Percentiles rank a stretch among this genome's conserved stretches.
Evolutionary conservation across 176 grass and related monocot genomes (phyloP).

Genomic region (Hyparrhenia diplandra): DNA sequence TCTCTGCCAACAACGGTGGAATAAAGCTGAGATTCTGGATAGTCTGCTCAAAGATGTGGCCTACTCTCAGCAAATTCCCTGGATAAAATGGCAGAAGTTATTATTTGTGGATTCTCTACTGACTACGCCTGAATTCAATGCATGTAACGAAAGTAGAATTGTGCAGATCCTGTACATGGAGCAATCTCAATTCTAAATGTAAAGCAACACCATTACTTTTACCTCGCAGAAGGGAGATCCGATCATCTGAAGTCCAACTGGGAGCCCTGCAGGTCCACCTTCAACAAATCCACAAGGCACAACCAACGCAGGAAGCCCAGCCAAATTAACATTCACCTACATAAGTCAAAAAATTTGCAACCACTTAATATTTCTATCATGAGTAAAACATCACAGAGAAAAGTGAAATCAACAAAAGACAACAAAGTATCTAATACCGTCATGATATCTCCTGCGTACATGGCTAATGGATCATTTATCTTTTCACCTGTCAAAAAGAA

Average conservation of each 20-base stretch:
- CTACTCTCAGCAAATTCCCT: conserved; percentile 69
- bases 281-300: conserved; percentile 88
- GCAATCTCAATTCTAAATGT: background rate
- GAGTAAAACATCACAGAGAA: background rate
- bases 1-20: conserved; percentile 50
- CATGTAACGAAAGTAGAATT: background rate
- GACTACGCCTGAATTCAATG: background rate
- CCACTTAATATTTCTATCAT: background rate
- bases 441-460: conserved; percentile 96
- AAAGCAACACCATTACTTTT: background rate
- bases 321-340: conserved; percentile 97
- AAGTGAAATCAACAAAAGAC: conserved; percentile 6
- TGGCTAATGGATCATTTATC: conserved; percentile 88
- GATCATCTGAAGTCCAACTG: conserved; percentile 92
- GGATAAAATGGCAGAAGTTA: background rate
- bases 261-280: conserved; percentile 67
- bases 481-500: conserved; percentile 73
- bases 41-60: conserved; percentile 85
- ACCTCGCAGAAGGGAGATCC: conserved; percentile 76
- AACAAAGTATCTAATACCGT: conserved; percentile 47
- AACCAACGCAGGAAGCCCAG: conserved; percentile 80
- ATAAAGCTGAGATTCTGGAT: conserved; percentile 64
- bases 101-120: background rate
- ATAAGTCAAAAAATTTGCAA: background rate
- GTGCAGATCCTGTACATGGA: background rate